Evolutionary conservation across 768 basidiomycete genomes (phyloP).

Genomic region (Strobilomyces confusus): DNA sequence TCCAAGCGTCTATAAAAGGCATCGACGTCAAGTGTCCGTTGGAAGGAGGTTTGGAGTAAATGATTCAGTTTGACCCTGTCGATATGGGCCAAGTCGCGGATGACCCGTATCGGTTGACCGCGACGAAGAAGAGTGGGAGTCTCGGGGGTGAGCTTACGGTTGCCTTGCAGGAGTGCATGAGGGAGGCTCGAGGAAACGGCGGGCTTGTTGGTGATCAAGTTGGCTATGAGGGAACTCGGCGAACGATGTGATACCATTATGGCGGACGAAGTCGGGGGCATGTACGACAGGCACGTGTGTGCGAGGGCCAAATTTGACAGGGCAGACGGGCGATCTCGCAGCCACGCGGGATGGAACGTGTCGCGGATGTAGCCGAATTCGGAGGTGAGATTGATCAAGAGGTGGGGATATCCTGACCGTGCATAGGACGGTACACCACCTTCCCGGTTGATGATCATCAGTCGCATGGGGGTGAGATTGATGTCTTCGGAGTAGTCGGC

Average conservation of each 20-base stretch:
- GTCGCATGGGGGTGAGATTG: constrained; percentile 88
- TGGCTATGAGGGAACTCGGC: constrained; percentile 90
- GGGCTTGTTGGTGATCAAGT: constrained; percentile 97
- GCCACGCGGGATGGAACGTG: constrained; percentile 81
- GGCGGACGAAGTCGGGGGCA: constrained; percentile 92
- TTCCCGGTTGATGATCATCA: constrained; percentile 97
- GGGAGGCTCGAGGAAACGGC: constrained; percentile 94
- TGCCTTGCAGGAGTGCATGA: constrained; percentile 85
- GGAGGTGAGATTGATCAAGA: constrained; percentile 89
- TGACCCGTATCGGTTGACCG: constrained; percentile 81
- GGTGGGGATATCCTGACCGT: constrained; percentile 89
- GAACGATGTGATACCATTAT: constrained; percentile 98
- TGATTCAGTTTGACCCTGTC: constrained; percentile 70
- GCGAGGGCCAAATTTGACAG: constrained; percentile 84
- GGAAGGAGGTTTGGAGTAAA: constrained; percentile 88
- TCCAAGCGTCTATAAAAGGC: constrained; percentile 80
- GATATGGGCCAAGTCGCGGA: constrained; percentile 65
- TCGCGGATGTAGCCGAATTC: constrained; percentile 82
- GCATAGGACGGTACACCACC: constrained; percentile 98
- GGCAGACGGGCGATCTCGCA: constrained; percentile 73
- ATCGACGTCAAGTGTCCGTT: constrained; percentile 61
- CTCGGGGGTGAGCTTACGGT: constrained; percentile 78
- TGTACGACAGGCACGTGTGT: constrained; percentile 80
- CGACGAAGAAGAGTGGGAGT: constrained; percentile 92
- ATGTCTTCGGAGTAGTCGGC: constrained; percentile 47